Conservation (phyloP, 2,329 filamentous ascomycete genomes). For the Grosmannia huntii region DNA sequence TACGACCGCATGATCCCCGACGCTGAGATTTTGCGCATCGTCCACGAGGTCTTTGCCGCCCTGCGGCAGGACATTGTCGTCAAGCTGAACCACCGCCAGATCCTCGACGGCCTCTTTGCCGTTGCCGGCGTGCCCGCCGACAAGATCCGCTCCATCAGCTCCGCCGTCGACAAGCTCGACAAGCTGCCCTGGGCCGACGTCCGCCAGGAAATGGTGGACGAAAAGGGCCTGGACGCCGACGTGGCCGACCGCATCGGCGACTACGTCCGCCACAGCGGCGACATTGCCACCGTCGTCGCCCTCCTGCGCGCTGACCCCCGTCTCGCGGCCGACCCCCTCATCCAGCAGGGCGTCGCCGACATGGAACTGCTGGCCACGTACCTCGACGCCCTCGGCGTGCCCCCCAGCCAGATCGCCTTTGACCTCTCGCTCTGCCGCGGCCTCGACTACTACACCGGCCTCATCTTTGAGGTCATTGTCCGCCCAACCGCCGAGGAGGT, state of each 20-base stretch:
- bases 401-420: slow-evolving; percentile 63
- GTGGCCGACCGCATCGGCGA: slow-evolving; percentile 80
- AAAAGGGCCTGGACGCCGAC: slow-evolving; percentile 66
- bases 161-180: slow-evolving; percentile 90
- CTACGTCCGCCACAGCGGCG: slow-evolving; percentile 42
- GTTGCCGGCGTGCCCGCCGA: slow-evolving; percentile 80
- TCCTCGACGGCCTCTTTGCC: slow-evolving; percentile 83
- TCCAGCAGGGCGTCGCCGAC: slow-evolving; percentile 69
- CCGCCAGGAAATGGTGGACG: slow-evolving; percentile 81
- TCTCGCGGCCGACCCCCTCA: slow-evolving; percentile 57
- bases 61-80: slow-evolving; percentile 63
- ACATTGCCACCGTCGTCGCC: slow-evolving; percentile 51
- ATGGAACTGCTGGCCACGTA: slow-evolving; percentile 73
- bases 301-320: slow-evolving; percentile 54
- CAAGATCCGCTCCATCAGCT: slow-evolving; percentile 80
- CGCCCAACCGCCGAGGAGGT: slow-evolving; percentile 19
- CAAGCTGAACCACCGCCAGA: slow-evolving; percentile 91
- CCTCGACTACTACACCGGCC: slow-evolving; percentile 44
- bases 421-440: slow-evolving; percentile 83
- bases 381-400: slow-evolving; percentile 60
- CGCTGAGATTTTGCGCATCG: slow-evolving; percentile 75
- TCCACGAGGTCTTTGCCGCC: slow-evolving; percentile 72
- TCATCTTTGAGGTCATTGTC: slow-evolving; percentile 68
- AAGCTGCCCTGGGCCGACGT: slow-evolving; percentile 85
- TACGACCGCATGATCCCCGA: slow-evolving; percentile 91